phyloP scores from a whole-genome alignment of 2,329 filamentous ascomycete genomes.

The Sporothrix mexicana region DNA sequence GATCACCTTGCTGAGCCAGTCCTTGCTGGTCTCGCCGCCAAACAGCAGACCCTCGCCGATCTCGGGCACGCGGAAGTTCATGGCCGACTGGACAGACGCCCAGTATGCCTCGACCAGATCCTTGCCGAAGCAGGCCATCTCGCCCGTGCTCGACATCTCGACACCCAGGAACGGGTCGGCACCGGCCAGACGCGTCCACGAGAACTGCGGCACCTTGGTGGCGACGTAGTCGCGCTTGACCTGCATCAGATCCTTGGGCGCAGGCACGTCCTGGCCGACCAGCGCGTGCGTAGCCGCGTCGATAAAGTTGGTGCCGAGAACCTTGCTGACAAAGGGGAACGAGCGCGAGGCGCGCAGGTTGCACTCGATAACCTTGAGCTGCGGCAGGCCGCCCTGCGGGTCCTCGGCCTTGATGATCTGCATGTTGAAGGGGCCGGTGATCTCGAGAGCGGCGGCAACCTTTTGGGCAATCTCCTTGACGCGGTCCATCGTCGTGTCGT shows the following conservation, averaged over 20 bases:
- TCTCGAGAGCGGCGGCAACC: slow-evolving; percentile 95
- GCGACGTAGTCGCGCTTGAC: slow-evolving; percentile 89
- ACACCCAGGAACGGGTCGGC: slow-evolving; percentile 97
- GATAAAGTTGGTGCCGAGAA: slow-evolving; percentile 96
- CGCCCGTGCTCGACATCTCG: slow-evolving; percentile 95
- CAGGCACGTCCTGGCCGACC: slow-evolving; percentile 77
- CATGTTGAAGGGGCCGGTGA: slow-evolving; percentile 99
- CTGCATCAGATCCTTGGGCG: slow-evolving; percentile 85
- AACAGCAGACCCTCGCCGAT: slow-evolving; percentile 95
- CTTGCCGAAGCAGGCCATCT: slow-evolving; percentile 99
- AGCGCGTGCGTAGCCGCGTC: slow-evolving; percentile 95
- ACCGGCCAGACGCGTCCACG: slow-evolving; percentile 95
- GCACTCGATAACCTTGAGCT: slow-evolving; percentile 98
- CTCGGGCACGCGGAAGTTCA: slow-evolving; percentile 98
- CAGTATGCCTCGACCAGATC: slow-evolving; percentile 97
- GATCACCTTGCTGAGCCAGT: slow-evolving; percentile 75
- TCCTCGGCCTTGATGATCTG: slow-evolving; percentile 99
- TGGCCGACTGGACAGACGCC: slow-evolving; percentile 92
- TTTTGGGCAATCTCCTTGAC: slow-evolving; percentile 96
- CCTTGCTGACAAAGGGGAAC: slow-evolving; percentile 98
- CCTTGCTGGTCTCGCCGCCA: slow-evolving; percentile 73
- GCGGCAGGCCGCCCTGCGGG: slow-evolving; percentile 73
- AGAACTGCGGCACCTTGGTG: slow-evolving; percentile 98
- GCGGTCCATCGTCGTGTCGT: slow-evolving; percentile 77
- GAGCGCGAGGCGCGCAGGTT: slow-evolving; percentile 95